Evolutionary conservation across 208 protist species (phyloP), one percentile per base, ranked within the genome.

Genomic region (Balamuthia mandrillaris): DNA sequence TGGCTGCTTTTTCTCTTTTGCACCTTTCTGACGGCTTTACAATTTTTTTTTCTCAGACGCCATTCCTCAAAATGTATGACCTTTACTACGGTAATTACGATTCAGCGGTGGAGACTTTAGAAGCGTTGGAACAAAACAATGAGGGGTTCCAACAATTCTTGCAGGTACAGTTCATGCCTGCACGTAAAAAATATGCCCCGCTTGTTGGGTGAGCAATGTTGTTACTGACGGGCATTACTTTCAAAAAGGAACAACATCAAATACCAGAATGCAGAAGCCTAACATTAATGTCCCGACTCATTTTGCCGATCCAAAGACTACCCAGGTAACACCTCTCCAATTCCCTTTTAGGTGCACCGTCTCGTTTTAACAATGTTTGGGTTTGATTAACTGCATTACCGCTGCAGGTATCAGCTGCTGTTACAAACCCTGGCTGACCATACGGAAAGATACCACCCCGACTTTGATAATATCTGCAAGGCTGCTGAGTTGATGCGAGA

Each of bases 51-150:
- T n/a, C n/a, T 29, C 49, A 79, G 70, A 35, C 58, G 29, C 70
- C 70, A 18, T 58, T 33, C 27, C n/a, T 79, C 44, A 27, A 79
- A 47, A 47, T 58, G 18, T 79, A 79, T 47, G 70, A 79, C 45
- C 31, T 58, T 27, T 79, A 79, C 49, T 79, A 79, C 45, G 3
- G 35, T 31, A 79, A 58, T 35, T 79, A 79, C 70, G 70, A 79
- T 37, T 33, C 18, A 7, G 42, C 70, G 10, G 70, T 79, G 18
- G 42, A 52, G 18, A 79, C 70, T 0, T 18, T 79, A 5, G 70
- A 79, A 39, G 29, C n/a, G 70, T 31, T 79, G 45, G 70, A 79
- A 35, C 70, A 47, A n/a, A 18, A 79, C 44, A 21, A 58, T 21
- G 45, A 39, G 4, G 42, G 24, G 3, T 79, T 79, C 49, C 35